These are phyloP conservation scores for Chlorella ohadii DNA, from an alignment of 139 green algal species.

Conservation along the genomic window DNA sequence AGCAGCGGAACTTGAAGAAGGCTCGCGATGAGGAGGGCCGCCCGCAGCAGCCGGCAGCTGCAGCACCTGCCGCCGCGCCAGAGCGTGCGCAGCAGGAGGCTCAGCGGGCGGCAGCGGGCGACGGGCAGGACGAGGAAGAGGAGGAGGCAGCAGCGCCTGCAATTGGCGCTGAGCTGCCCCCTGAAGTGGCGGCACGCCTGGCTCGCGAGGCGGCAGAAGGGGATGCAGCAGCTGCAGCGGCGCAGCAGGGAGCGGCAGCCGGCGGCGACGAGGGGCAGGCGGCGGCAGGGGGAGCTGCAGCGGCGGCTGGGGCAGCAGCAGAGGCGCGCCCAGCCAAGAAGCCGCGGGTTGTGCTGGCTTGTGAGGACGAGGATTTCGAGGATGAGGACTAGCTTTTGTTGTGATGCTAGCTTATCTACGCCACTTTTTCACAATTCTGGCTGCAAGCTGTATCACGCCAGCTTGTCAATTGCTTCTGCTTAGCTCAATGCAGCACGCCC, in stretches of 20 bases:
- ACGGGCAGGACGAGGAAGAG: background rate
- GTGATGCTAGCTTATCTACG: too few species aligned
- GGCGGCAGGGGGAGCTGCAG: background rate
- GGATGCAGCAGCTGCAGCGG: slow-evolving; percentile 19
- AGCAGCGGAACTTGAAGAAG: slow-evolving; percentile 19
- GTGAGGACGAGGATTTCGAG: slow-evolving; percentile 34
- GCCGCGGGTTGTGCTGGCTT: background rate
- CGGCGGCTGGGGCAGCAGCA: background rate
- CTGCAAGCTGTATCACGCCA: too few species aligned
- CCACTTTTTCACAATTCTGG: too few species aligned
- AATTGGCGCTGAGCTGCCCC: slow-evolving; percentile 30
- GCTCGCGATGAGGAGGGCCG: background rate
- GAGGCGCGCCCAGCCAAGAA: slow-evolving; percentile 18
- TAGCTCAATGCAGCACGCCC: too few species aligned
- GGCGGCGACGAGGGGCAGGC: background rate
- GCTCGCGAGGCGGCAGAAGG: background rate
- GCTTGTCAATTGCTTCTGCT: too few species aligned
- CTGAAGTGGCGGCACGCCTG: slow-evolving; percentile 19
- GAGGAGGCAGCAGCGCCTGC: background rate
- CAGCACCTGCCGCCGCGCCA: background rate
- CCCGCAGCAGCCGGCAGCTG: background rate
- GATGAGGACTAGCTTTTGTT: slow-evolving; percentile 3
- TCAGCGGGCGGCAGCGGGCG: background rate
- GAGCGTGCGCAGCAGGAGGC: background rate
- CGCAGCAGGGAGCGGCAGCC: slow-evolving; percentile 17